A percentile compares a stretch with the other conserved stretches of the same genome.
phyloP scores from a whole-genome alignment of 805 yeast genomes.

The Candida patagonica region DNA sequence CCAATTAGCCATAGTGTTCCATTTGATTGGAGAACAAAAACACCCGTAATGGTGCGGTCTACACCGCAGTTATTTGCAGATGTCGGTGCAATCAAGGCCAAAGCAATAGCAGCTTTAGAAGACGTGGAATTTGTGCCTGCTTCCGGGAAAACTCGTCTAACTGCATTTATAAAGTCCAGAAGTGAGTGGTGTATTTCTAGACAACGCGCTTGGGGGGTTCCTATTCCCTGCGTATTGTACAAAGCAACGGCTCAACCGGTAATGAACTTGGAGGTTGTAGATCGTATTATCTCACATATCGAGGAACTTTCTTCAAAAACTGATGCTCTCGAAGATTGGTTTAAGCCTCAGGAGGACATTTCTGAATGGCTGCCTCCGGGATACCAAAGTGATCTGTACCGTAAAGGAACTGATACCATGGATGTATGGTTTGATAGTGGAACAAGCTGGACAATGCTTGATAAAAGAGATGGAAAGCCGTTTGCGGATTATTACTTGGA shows the following conservation, averaged over 20 bases:
- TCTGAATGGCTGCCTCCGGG: slow-evolving; percentile 65
- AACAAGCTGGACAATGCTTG: slow-evolving; percentile 69
- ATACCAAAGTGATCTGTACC: slow-evolving; percentile 33
- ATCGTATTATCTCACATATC: slow-evolving; percentile 48
- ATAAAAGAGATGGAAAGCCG: slow-evolving; percentile 31
- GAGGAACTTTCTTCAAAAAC: slow-evolving; percentile 21
- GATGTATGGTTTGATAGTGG: slow-evolving; percentile 99
- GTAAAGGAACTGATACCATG: slow-evolving; percentile 82
- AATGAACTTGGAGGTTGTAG: slow-evolving; percentile 46
- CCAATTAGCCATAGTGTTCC: slow-evolving; percentile 73
- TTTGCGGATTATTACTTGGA: slow-evolving; percentile 82
- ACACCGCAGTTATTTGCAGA: slow-evolving; percentile 97
- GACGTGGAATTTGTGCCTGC: slow-evolving; percentile 66
- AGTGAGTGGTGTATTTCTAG: slow-evolving; percentile 97
- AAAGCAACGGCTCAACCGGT: slow-evolving; percentile 54
- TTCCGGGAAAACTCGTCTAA: slow-evolving; percentile 59
- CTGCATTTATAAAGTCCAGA: slow-evolving; percentile 65
- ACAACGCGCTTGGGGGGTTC: slow-evolving; percentile 97
- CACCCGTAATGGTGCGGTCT: slow-evolving; percentile 88
- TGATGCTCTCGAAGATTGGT: slow-evolving; percentile 44
- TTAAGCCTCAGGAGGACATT: slow-evolving; percentile 45
- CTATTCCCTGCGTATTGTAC: slow-evolving; percentile 77
- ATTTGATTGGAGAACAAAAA: slow-evolving; percentile 94
- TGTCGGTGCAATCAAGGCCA: slow-evolving; percentile 59
- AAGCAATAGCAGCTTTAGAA: slow-evolving; percentile 51